A percentile compares a stretch with the other conserved stretches of the same genome.
phyloP scores from a whole-genome alignment of 495 filamentous ascomycete genomes.

The Penicillium canescens region DNA sequence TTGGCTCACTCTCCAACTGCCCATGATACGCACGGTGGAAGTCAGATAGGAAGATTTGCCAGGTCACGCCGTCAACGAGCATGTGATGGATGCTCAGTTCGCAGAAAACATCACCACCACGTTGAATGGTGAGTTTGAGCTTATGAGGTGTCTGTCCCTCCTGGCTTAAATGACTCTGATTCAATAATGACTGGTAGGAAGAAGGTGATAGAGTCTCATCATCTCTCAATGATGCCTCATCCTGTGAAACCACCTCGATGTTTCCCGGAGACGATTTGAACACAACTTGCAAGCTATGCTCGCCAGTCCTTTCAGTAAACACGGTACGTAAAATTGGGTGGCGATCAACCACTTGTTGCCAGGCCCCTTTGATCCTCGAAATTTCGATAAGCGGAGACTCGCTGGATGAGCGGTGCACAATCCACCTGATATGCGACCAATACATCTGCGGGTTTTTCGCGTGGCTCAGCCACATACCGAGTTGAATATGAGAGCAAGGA shows the following conservation, averaged over 20 bases:
- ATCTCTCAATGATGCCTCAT: no score
- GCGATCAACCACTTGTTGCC: constrained; percentile 45
- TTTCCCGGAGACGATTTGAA: neutral
- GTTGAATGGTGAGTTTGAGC: constrained; percentile 28
- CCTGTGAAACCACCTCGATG: no score
- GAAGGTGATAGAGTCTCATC: neutral
- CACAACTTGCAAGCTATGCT: neutral
- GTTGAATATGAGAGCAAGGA: constrained; percentile 58
- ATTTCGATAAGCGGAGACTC: neutral
- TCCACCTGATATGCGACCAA: constrained; percentile 4
- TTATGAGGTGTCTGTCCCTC: constrained; percentile 32
- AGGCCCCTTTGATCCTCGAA: constrained; percentile 27
- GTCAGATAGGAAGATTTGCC: constrained; percentile 21
- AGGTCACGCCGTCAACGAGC: constrained; percentile 31
- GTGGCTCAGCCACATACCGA: constrained; percentile 41
- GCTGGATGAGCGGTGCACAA: no score
- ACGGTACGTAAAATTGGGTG: constrained; percentile 50
- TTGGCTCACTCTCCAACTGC: neutral
- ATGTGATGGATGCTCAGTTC: constrained; percentile 48
- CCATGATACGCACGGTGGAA: constrained; percentile 19
- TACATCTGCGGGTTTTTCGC: constrained; percentile 34
- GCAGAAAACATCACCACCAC: constrained; percentile 26
- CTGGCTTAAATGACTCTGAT: neutral
- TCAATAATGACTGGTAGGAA: neutral
- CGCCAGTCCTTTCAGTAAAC: constrained; percentile 33